A percentile compares a stretch with the other conserved stretches of the same genome.
These are phyloP conservation scores for Persicaria tinctoria DNA, from an alignment of 148 eudicot species.

Conservation along the genomic window DNA sequence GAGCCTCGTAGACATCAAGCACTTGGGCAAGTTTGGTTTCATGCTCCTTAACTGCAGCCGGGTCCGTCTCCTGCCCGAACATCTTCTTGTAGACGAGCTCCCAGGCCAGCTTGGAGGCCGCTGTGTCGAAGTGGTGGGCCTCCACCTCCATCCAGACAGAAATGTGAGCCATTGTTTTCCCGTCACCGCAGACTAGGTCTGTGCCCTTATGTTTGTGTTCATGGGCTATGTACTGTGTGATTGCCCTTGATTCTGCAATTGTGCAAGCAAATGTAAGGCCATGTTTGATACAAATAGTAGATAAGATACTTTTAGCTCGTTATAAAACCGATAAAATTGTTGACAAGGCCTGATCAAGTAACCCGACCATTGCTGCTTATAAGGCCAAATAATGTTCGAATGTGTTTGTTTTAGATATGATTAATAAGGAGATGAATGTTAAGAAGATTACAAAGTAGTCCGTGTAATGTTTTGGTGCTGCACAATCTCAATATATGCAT, in stretches of 20 bases:
- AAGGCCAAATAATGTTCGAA: no score
- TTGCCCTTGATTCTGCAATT: conserved; percentile 34
- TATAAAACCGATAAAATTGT: no score
- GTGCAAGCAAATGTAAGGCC: neutral
- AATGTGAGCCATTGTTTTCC: conserved; percentile 20
- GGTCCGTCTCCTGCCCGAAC: conserved; percentile 17
- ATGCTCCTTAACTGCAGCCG: conserved; percentile 9
- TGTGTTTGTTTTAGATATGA: no score
- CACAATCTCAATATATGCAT: no score
- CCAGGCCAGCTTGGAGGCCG: conserved; percentile 17
- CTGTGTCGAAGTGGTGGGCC: conserved; percentile 25
- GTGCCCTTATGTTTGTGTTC: conserved; percentile 18
- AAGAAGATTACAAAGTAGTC: no score
- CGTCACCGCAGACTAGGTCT: conserved; percentile 20
- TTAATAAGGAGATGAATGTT: no score
- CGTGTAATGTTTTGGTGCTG: no score
- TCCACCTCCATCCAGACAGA: conserved; percentile 37
- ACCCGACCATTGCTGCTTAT: no score
- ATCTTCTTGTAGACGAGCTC: conserved; percentile 23
- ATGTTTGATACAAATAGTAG: neutral
- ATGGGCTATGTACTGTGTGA: conserved; percentile 27
- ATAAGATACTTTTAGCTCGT: neutral
- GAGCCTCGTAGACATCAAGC: conserved; percentile 27
- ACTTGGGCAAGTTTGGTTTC: conserved; percentile 21
- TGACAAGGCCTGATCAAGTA: no score